Evolutionary conservation across 179 eudicot species (phyloP).

Genomic region (Heliamphora pulchella): DNA sequence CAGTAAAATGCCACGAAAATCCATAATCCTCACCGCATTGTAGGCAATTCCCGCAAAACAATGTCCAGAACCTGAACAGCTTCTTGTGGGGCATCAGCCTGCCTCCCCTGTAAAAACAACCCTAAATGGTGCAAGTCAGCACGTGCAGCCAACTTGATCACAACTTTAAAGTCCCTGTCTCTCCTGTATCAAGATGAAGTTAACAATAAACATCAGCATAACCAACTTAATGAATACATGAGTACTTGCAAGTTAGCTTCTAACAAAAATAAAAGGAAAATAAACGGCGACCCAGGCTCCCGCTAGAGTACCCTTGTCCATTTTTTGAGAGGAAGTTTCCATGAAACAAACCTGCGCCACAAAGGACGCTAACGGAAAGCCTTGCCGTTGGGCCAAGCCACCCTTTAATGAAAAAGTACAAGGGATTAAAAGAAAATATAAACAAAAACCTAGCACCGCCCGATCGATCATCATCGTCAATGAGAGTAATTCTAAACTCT

Average conservation of each 20-base stretch:
- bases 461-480: conserved; percentile 76
- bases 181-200: conserved; percentile 36
- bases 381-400: too few species aligned
- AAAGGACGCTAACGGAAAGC: too few species aligned
- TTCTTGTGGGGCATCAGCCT: conserved; percentile 96
- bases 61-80: conserved; percentile 94
- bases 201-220: not conserved
- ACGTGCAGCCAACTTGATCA: conserved; percentile 79
- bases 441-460: conserved; percentile 46
- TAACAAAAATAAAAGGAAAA: not conserved
- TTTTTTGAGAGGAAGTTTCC: too few species aligned
- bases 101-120: conserved; percentile 73
- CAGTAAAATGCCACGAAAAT: not conserved
- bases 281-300: too few species aligned
- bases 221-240: not conserved
- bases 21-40: conserved; percentile 40
- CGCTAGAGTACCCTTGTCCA: too few species aligned
- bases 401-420: too few species aligned
- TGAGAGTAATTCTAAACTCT: conserved; percentile 63
- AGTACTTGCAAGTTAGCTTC: not conserved
- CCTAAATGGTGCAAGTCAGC: conserved; percentile 85
- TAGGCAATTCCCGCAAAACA: conserved; percentile 79
- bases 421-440: not conserved
- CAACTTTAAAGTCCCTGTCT: conserved; percentile 71
- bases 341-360: too few species aligned